Evolutionary conservation across 2,329 filamentous ascomycete species (phyloP).

Genomic region (Xylaria sp.): DNA sequence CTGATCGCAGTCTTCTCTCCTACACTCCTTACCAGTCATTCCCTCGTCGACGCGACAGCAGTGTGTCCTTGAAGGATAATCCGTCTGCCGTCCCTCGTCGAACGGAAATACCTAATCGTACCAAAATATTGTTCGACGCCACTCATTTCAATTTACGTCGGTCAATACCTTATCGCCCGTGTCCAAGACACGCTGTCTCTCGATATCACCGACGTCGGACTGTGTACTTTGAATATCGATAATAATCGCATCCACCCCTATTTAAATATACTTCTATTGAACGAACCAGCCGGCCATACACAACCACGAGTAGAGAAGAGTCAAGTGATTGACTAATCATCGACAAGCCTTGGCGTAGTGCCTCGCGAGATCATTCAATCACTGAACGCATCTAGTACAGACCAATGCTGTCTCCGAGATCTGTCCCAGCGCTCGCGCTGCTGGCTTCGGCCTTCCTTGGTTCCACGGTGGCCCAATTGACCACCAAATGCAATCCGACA

Average conservation of each 20-base stretch:
- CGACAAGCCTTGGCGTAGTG: constrained; percentile 10
- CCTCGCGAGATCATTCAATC: constrained; percentile 6
- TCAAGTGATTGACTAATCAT: neutral
- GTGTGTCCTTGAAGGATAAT: constrained; percentile 34
- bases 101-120: constrained; percentile 1
- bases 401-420: constrained; percentile 26
- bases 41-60: constrained; percentile 20
- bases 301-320: neutral
- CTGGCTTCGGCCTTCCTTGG: constrained; percentile 56
- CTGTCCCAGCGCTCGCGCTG: constrained; percentile 53
- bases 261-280: neutral
- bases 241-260: neutral
- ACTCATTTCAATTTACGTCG: constrained; percentile 16
- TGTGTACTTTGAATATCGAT: constrained; percentile 12
- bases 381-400: neutral
- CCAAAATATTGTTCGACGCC: constrained; percentile 17
- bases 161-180: neutral
- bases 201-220: neutral
- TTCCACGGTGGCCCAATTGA: constrained; percentile 75
- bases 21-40: constrained; percentile 18
- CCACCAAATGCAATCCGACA: constrained; percentile 80
- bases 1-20: neutral
- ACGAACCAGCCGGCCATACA: neutral
- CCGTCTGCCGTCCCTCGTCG: neutral
- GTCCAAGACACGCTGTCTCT: neutral